Evolutionary conservation across 1,139 yeast genomes (phyloP), one percentile per base, ranked within the genome.

Genomic region (Yamadazyma songkhlaensis): DNA sequence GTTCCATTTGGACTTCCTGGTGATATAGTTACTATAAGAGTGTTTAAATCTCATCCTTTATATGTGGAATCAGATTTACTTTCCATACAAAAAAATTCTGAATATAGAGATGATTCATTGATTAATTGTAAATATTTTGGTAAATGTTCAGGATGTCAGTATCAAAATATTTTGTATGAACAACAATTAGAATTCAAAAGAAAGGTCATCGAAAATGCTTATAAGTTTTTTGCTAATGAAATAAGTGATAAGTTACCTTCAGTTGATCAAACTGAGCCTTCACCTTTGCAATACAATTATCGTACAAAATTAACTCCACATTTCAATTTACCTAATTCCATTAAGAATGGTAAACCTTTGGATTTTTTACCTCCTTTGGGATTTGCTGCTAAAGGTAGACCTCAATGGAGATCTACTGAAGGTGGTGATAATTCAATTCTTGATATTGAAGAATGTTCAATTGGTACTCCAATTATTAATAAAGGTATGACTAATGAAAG

Each of bases 291-390:
- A 48, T 86, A 75, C 55, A 71, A 72, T 32, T 92, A 92, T 62
- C 71, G 98, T 56, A 92, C 98, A 1, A 92, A 92, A 55, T 72
- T 92, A 36, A 92, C 98, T 1, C 98, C 98, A 4, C 98, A 92
- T 65, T 92, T 90, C 62, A 92, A 88, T 54, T 67, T 88, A 30
- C 95, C 95, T n/a, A 69, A 76, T 46, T 43, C 47, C 25, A 10
- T 31, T 6, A 68, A 66, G 36, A 59, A 64, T 39, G 28, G 27
- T n/a, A 26, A 25, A 20, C 8, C 15, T 5, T 56, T 60, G 32
- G 59, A 67, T 25, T 57, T 59, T 27, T 63, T 77, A 32, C 96
- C 97, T 14, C 78, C 85, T 13, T 69, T 92, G 39, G 98, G 98
- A 1, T 92, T 90, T 65, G 96, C 95, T 7, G 74, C 85, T 46